These are phyloP conservation scores for Dryas alaskensis DNA, from an alignment of 306 rosid species.

Conservation along the genomic window DNA sequence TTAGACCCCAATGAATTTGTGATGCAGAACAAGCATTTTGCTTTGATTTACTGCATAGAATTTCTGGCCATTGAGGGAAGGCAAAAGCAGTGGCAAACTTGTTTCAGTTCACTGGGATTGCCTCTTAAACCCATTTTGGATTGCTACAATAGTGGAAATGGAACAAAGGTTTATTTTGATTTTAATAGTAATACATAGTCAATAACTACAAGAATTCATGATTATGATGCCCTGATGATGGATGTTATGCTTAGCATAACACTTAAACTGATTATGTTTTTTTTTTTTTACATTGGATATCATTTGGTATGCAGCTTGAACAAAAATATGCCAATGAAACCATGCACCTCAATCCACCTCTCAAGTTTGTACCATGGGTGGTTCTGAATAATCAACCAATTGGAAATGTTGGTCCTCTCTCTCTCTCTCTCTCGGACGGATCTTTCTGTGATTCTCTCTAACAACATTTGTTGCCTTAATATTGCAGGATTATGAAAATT, in stretches of 20 bases:
- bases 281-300: no score
- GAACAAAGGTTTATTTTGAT: slow-evolving; percentile 39
- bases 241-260: no score
- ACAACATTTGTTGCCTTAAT: not conserved
- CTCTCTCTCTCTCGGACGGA: not conserved
- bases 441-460: slow-evolving; percentile 7
- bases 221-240: not conserved
- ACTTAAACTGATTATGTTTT: no score
- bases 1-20: not conserved
- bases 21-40: slow-evolving; percentile 49
- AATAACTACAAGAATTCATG: not conserved
- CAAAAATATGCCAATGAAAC: slow-evolving; percentile 58
- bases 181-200: not conserved
- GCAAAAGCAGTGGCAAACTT: slow-evolving; percentile 38
- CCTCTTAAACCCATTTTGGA: slow-evolving; percentile 30
- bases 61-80: slow-evolving; percentile 49
- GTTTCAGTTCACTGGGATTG: slow-evolving; percentile 45
- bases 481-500: slow-evolving; percentile 55
- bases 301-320: slow-evolving; percentile 46
- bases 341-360: slow-evolving; percentile 54
- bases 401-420: slow-evolving; percentile 48
- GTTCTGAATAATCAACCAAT: slow-evolving; percentile 66
- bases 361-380: slow-evolving; percentile 82
- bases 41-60: slow-evolving; percentile 56
- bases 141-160: slow-evolving; percentile 46